A percentile compares a stretch with the other conserved stretches of the same genome.
phyloP scores from a whole-genome alignment of 1,284 basidiomycete genomes.

The Marasmius sp. region DNA sequence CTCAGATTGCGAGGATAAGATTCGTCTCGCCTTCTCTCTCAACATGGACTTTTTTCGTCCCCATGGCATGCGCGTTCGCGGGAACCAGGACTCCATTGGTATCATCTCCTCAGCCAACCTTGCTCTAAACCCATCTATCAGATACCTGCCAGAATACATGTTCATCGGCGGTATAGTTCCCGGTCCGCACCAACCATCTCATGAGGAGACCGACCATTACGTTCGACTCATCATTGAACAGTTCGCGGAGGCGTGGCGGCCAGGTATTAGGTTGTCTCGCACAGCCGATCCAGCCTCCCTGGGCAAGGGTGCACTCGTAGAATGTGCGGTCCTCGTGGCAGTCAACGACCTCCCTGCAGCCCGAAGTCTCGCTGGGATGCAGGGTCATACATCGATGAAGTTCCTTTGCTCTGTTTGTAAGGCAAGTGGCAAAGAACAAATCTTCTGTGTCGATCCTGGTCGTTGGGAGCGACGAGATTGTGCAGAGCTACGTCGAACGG shows the following conservation, averaged over 20 bases:
- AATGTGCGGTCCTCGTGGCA: conserved; percentile 5
- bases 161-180: conserved; percentile 30
- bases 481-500: conserved; percentile 9
- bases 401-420: conserved; percentile 10
- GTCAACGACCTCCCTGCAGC: conserved; percentile 14
- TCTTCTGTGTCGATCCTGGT: conserved; percentile 17
- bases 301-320: not conserved
- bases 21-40: conserved; percentile 16
- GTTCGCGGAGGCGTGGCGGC: conserved; percentile 15
- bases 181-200: conserved; percentile 17
- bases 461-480: conserved; percentile 29
- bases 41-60: conserved; percentile 13
- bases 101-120: conserved; percentile 8
- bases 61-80: conserved; percentile 1
- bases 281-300: conserved; percentile 2
- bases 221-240: conserved; percentile 19
- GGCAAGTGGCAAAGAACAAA: not conserved
- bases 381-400: not conserved
- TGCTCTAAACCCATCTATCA: conserved; percentile 10
- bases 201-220: conserved; percentile 15
- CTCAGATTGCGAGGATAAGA: conserved; percentile 16
- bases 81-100: conserved; percentile 8
- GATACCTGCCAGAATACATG: conserved; percentile 29
- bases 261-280: conserved; percentile 9
- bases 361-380: conserved; percentile 9